phyloP scores from a whole-genome alignment of 257 asterid genomes.

The Verbascum thapsus region DNA sequence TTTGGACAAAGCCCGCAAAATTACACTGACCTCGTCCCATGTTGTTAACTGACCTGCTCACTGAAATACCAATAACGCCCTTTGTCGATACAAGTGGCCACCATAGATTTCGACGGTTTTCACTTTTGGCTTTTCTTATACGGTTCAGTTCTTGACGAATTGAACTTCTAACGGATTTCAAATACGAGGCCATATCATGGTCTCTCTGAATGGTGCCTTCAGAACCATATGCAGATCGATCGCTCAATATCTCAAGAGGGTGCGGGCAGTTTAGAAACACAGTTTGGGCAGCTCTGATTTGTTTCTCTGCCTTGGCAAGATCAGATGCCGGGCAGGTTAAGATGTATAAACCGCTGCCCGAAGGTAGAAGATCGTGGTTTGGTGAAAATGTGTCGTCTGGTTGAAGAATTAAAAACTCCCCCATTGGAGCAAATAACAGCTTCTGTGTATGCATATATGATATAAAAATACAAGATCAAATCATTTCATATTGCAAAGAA shows the following conservation, averaged over 20 bases:
- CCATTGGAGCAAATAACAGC: slow-evolving; percentile 83
- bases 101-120: slow-evolving; percentile 48
- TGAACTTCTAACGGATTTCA: slow-evolving; percentile 52
- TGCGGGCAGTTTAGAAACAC: slow-evolving; percentile 81
- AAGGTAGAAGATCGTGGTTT: slow-evolving; percentile 82
- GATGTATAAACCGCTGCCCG: slow-evolving; percentile 81
- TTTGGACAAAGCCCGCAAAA: slow-evolving; percentile 58
- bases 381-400: slow-evolving; percentile 87
- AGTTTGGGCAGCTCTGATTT: slow-evolving; percentile 56
- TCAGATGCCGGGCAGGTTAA: slow-evolving; percentile 49
- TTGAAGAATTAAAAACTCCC: slow-evolving; percentile 84
- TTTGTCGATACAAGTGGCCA: slow-evolving; percentile 54
- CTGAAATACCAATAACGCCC: slow-evolving; percentile 42
- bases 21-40: slow-evolving; percentile 46
- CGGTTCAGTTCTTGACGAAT: slow-evolving; percentile 62
- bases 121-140: slow-evolving; percentile 48
- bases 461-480: too few species aligned
- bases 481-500: too few species aligned
- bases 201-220: slow-evolving; percentile 86
- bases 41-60: slow-evolving; percentile 38
- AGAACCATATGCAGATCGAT: slow-evolving; percentile 83
- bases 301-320: slow-evolving; percentile 55
- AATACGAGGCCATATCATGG: slow-evolving; percentile 82
- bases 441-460: too few species aligned
- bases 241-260: slow-evolving; percentile 91